Evolutionary conservation across 2,329 filamentous ascomycete genomes (phyloP), one percentile per base, ranked within the genome.

Genomic region (Aspergillus tanneri): DNA sequence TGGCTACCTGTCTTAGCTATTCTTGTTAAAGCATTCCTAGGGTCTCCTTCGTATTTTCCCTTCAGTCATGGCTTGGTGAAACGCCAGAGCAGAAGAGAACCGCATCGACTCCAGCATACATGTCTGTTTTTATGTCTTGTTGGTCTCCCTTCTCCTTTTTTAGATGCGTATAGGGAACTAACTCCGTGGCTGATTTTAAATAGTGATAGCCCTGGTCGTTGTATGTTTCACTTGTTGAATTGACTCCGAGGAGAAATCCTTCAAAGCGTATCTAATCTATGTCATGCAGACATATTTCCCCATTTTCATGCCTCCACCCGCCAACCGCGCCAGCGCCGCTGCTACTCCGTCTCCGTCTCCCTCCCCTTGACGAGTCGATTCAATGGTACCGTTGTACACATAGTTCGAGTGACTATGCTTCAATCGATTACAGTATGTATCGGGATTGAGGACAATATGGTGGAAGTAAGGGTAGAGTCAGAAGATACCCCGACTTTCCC

Each of bases 91-190:
- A 77, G 55, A 73, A 69, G 71, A 85, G 82, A 68, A 84, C 73
- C 50, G 72, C 82, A 21, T 73, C 77, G 37, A 91, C 88, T 4
- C 90, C 91, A 2, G 81, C 77, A 43, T 84, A 83, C 66, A 85
- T 93, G 71, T 84, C 84, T 47, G 83, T 93, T 47, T 80, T 84
- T 69, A 93, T 95, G 87, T 83, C 88, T 16, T 63, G 87, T 90
- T 77, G 62, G 84, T 80, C 34, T 12, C 41, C 16, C 46, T 41
- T 18, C 19, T 11, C 14, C 21, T 2, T 8, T 9, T 18, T 25
- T 28, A 23, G 16, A 18, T 32, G 12, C n/a, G 19, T 36, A n/a
- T 5, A 28, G 43, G 42, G 30, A 43, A 49, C 59, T 59, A 47
- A 61, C 44, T 25, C n/a, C 45, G n/a, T 37, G 34, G 23, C 23